These are phyloP conservation scores for Penicillium glabrum DNA, from an alignment of 2,329 filamentous ascomycete species.

Conservation along the genomic window DNA sequence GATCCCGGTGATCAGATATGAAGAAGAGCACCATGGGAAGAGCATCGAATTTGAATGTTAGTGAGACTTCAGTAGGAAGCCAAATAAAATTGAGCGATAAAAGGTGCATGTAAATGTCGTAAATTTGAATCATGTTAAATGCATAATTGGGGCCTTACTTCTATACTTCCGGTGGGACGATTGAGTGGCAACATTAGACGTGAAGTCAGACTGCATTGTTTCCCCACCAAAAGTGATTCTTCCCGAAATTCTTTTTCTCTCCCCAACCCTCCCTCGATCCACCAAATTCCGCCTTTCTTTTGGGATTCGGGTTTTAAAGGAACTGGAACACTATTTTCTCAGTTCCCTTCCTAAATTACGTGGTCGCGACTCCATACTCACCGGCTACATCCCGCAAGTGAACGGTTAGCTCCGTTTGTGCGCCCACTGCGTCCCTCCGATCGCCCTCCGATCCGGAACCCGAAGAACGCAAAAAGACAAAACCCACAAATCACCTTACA, in stretches of 20 bases:
- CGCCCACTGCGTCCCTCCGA: conserved; percentile 19
- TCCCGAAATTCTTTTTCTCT: conserved; percentile 27
- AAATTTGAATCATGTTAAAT: neutral
- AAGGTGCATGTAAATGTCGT: neutral
- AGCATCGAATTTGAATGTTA: neutral
- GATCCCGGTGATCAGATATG: neutral
- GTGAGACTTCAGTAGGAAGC: neutral
- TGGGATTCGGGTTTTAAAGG: conserved; percentile 15
- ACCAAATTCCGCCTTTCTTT: conserved; percentile 20
- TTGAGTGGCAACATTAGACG: conserved; percentile 12
- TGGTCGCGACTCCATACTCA: conserved; percentile 4
- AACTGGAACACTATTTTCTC: neutral
- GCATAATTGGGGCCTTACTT: neutral
- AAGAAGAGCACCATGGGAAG: neutral
- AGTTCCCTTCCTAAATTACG: conserved; percentile 6
- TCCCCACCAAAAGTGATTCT: conserved; percentile 24
- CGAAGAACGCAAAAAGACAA: conserved; percentile 1
- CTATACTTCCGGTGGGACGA: neutral
- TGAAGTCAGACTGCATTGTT: conserved; percentile 21
- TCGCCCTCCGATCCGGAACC: conserved; percentile 16
- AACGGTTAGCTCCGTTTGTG: conserved; percentile 31
- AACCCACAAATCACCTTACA: neutral
- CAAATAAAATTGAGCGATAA: neutral
- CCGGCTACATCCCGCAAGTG: conserved; percentile 16
- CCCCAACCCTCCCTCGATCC: conserved; percentile 17